These are phyloP conservation scores for Trifolium subterraneum DNA, from an alignment of 306 rosid genomes.

Conservation along the genomic window DNA sequence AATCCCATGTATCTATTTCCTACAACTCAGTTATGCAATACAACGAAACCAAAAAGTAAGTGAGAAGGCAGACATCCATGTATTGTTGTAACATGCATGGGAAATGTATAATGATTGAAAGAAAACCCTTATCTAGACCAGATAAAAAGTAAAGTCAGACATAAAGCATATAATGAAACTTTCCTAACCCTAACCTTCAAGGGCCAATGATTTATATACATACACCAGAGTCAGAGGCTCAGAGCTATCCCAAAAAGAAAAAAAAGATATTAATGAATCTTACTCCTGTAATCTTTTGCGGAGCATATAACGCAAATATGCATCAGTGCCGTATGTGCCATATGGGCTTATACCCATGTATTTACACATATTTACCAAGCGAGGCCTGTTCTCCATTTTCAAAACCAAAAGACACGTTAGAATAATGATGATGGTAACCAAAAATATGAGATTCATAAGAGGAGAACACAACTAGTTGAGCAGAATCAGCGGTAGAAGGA, in stretches of 20 bases:
- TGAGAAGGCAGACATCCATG: constrained; percentile 9
- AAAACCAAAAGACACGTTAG: constrained; percentile 35
- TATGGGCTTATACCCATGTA: constrained; percentile 86
- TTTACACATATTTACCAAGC: constrained; percentile 90
- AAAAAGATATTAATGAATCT: constrained; percentile 42
- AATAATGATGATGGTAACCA: constrained; percentile 36
- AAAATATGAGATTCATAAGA: constrained; percentile 21
- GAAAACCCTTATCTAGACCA: constrained; percentile 12
- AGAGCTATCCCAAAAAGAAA: constrained; percentile 21
- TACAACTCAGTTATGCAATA: constrained; percentile 11
- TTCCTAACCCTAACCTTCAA: constrained; percentile 4
- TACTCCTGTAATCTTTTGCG: constrained; percentile 75
- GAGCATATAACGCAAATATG: constrained; percentile 85
- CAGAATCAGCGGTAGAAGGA: constrained; percentile 20
- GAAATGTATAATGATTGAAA: background rate
- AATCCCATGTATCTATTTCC: constrained; percentile 2
- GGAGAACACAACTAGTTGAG: constrained; percentile 19
- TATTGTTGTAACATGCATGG: constrained; percentile 20
- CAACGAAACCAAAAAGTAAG: constrained; percentile 22
- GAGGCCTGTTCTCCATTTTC: constrained; percentile 64
- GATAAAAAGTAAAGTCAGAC: background rate
- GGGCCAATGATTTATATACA: constrained; percentile 15
- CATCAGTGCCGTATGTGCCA: constrained; percentile 60
- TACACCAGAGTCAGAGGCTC: constrained; percentile 33
- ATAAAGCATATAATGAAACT: background rate